phyloP scores from a whole-genome alignment of 345 rosid genomes.

The Acer negundo region DNA sequence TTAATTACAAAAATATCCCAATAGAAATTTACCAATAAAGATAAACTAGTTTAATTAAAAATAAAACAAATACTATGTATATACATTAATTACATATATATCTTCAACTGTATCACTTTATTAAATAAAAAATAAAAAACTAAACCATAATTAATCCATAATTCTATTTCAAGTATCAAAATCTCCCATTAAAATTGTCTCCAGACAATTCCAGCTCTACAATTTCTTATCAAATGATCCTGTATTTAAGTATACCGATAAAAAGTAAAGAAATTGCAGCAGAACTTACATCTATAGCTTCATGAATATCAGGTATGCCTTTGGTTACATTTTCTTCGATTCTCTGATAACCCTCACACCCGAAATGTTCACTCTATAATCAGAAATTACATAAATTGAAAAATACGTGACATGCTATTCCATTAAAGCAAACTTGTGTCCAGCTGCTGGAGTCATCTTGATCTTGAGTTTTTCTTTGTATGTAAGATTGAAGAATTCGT shows the following conservation, averaged over 20 bases:
- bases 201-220: background rate
- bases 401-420: background rate
- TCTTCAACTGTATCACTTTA: too few species aligned
- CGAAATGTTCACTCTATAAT: slow-evolving; percentile 7
- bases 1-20: too few species aligned
- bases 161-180: too few species aligned
- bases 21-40: too few species aligned
- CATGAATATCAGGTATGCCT: slow-evolving; percentile 74
- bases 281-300: slow-evolving; percentile 80
- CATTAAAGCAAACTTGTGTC: slow-evolving; percentile 60
- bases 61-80: too few species aligned
- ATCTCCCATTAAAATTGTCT: background rate
- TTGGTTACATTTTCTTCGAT: slow-evolving; percentile 81
- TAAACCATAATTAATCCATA: too few species aligned
- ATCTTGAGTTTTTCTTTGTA: slow-evolving; percentile 67
- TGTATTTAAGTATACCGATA: background rate
- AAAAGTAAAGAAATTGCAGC: slow-evolving; percentile 1
- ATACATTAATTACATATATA: too few species aligned
- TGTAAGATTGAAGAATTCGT: slow-evolving; percentile 55
- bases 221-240: background rate
- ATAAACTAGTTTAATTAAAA: too few species aligned
- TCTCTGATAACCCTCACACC: slow-evolving; percentile 83
- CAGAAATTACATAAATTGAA: background rate
- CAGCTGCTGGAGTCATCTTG: slow-evolving; percentile 69
- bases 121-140: too few species aligned